Evolutionary conservation across 2,329 filamentous ascomycete species (phyloP).

Genomic region (Hypoxylon sp.): DNA sequence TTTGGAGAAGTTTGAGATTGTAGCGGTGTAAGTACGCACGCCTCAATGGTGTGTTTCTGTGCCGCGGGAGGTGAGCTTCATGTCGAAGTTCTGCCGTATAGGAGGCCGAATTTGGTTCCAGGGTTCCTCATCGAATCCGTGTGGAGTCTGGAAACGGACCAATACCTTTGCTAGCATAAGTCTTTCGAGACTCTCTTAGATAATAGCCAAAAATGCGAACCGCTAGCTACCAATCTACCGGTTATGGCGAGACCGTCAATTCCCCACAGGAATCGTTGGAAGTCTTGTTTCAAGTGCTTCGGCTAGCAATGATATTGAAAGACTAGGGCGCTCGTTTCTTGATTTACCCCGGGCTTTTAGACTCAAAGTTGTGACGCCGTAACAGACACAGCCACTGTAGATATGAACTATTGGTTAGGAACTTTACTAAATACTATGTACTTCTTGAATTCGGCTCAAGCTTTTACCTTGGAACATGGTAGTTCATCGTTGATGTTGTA

Average conservation of each 20-base stretch:
- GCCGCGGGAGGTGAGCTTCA: constrained; percentile 24
- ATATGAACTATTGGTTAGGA: constrained; percentile 24
- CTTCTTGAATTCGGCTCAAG: constrained; percentile 1
- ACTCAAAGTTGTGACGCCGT: constrained; percentile 18
- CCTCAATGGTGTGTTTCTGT: constrained; percentile 19
- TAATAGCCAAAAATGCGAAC: constrained; percentile 34
- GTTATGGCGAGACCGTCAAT: constrained; percentile 22
- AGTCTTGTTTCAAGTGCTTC: constrained; percentile 32
- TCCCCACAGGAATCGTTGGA: constrained; percentile 28
- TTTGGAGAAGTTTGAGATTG: constrained; percentile 7
- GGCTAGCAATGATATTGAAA: constrained; percentile 18
- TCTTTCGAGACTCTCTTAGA: constrained; percentile 23
- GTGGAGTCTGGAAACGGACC: constrained; percentile 15
- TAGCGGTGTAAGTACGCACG: constrained; percentile 23
- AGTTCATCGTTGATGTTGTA: constrained; percentile 10
- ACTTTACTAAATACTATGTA: not conserved
- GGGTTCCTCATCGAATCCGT: constrained; percentile 26
- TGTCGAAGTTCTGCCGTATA: constrained; percentile 18
- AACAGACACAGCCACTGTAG: constrained; percentile 1
- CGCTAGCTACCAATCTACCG: constrained; percentile 20
- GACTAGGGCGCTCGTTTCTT: constrained; percentile 17
- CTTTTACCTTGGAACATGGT: not conserved
- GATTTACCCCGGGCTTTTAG: constrained; percentile 8
- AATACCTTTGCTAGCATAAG: constrained; percentile 16
- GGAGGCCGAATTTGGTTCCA: constrained; percentile 25